phyloP scores from a whole-genome alignment of 2,329 filamentous ascomycete species.

The Scytalidium lignicola region DNA sequence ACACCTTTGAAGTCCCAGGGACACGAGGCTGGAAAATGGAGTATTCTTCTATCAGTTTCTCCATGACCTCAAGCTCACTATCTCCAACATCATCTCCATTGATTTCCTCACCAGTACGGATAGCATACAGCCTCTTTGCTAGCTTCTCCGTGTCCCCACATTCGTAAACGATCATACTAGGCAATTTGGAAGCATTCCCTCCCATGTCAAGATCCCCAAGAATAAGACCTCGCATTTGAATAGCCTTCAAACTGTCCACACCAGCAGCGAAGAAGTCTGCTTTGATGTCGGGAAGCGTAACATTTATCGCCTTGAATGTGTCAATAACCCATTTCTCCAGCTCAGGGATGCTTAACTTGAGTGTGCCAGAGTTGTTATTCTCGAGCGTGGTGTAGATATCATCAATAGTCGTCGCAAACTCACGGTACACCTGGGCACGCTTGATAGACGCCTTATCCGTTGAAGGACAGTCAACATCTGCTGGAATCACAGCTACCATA shows the following conservation, averaged over 20 bases:
- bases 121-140: conserved; percentile 36
- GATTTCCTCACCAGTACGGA: conserved; percentile 30
- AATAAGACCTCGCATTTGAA: conserved; percentile 48
- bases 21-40: conserved; percentile 29
- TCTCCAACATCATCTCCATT: conserved; percentile 25
- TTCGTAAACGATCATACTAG: conserved; percentile 56
- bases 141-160: conserved; percentile 43
- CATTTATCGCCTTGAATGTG: conserved; percentile 10
- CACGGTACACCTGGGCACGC: conserved; percentile 41
- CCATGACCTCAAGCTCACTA: conserved; percentile 37
- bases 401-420: conserved; percentile 40
- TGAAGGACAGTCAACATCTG: conserved; percentile 35
- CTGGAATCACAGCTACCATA: conserved; percentile 45
- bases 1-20: background rate
- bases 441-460: conserved; percentile 53
- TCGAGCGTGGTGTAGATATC: conserved; percentile 30
- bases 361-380: conserved; percentile 12
- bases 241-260: conserved; percentile 54
- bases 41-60: conserved; percentile 39
- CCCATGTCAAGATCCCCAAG: conserved; percentile 44
- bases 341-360: conserved; percentile 20
- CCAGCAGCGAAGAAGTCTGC: conserved; percentile 55
- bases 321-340: conserved; percentile 29
- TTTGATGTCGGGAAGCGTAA: conserved; percentile 24
- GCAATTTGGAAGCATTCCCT: conserved; percentile 33